phyloP scores from a whole-genome alignment of 164 flowering plant genomes.

The Aristolochia contorta region DNA sequence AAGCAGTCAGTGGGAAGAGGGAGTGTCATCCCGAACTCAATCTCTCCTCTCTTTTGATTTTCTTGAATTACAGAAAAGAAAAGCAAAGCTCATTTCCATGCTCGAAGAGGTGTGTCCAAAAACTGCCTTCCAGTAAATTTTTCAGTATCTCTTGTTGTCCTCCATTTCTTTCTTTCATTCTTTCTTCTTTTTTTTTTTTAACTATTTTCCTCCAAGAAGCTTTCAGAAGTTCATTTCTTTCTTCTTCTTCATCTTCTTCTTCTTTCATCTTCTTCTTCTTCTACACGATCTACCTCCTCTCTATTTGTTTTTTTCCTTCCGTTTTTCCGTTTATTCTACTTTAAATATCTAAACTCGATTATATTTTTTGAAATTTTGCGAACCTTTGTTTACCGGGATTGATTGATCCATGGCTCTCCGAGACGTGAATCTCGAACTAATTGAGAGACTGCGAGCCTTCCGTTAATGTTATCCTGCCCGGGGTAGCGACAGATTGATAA shows the following conservation, averaged over 20 bases:
- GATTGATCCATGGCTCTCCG: slow-evolving; percentile 11
- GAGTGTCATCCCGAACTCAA: slow-evolving; percentile 15
- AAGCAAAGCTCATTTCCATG: slow-evolving; percentile 71
- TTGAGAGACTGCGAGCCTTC: slow-evolving; percentile 36
- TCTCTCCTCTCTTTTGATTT: slow-evolving; percentile 44
- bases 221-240: slow-evolving; percentile 20
- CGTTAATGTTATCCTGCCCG: slow-evolving; percentile 31
- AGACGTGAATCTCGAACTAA: slow-evolving; percentile 28
- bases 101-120: slow-evolving; percentile 61
- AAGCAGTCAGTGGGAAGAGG: slow-evolving; percentile 26
- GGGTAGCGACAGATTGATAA: slow-evolving; percentile 23
- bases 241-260: neutral
- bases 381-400: slow-evolving; percentile 7
- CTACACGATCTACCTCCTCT: neutral
- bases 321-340: neutral
- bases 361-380: neutral
- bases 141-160: too few relatives aligned
- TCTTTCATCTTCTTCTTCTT: neutral
- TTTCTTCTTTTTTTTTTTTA: neutral
- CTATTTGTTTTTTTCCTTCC: neutral
- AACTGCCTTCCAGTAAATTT: too few relatives aligned
- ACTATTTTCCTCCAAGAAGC: too few relatives aligned
- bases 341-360: neutral
- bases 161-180: neutral
- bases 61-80: slow-evolving; percentile 73